These are phyloP conservation scores for Boletus vermiculosoides DNA, from an alignment of 768 basidiomycete species.

Conservation along the genomic window DNA sequence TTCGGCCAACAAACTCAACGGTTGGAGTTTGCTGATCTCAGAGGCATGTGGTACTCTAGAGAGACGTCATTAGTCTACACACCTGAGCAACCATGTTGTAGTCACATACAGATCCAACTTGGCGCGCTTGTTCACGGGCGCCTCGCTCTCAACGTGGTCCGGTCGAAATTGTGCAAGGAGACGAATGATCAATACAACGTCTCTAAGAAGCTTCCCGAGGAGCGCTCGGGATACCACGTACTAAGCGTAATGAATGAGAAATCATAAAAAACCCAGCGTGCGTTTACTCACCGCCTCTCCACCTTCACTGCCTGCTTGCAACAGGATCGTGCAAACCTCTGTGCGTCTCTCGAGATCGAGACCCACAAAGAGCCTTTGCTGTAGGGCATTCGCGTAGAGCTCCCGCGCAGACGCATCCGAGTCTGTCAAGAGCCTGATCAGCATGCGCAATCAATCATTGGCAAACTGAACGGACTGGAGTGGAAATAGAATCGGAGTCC, in stretches of 20 bases:
- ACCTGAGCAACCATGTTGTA: background rate
- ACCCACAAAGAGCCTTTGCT: slow-evolving; percentile 53
- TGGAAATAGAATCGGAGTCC: slow-evolving; percentile 45
- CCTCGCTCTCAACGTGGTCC: slow-evolving; percentile 35
- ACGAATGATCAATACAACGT: slow-evolving; percentile 51
- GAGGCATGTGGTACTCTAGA: slow-evolving; percentile 22
- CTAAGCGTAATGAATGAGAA: slow-evolving; percentile 26
- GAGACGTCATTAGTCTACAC: background rate
- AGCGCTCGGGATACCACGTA: slow-evolving; percentile 48
- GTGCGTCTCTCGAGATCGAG: slow-evolving; percentile 54
- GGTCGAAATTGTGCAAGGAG: slow-evolving; percentile 55
- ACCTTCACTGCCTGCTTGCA: slow-evolving; percentile 50
- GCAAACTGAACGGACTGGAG: slow-evolving; percentile 39
- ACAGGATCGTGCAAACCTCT: slow-evolving; percentile 53
- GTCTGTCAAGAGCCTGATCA: slow-evolving; percentile 34
- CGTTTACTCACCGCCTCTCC: slow-evolving; percentile 45
- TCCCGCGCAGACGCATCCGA: slow-evolving; percentile 37
- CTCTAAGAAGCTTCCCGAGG: slow-evolving; percentile 47
- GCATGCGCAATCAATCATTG: background rate
- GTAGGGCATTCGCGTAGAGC: slow-evolving; percentile 45
- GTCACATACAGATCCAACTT: slow-evolving; percentile 62
- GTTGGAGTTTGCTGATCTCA: slow-evolving; percentile 42
- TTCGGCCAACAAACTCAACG: slow-evolving; percentile 64
- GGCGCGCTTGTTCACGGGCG: slow-evolving; percentile 62
- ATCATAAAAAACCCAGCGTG: background rate